Evolutionary conservation across 352 stramenopile species (phyloP).

Genomic region (Phytopythium litorale): DNA sequence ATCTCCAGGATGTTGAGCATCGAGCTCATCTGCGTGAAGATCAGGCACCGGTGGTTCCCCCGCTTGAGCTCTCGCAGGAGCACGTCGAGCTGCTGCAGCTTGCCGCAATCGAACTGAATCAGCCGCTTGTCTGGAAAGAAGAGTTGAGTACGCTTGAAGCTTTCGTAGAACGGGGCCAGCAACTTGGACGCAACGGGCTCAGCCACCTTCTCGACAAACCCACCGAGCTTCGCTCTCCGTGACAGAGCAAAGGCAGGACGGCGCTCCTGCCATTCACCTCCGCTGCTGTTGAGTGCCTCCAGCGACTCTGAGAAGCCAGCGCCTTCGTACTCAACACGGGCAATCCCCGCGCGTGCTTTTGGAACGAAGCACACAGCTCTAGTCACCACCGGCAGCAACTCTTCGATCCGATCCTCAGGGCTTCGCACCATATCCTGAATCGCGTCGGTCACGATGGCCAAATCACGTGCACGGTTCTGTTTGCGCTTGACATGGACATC

Average conservation of each 20-base stretch:
- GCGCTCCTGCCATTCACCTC: background rate
- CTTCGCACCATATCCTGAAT: conserved; percentile 46
- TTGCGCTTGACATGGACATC: conserved; percentile 45
- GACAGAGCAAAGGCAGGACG: conserved; percentile 36
- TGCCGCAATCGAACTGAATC: conserved; percentile 97
- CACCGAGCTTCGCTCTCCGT: conserved; percentile 18
- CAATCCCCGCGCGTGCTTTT: conserved; percentile 42
- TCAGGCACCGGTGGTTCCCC: conserved; percentile 92
- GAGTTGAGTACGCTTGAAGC: conserved; percentile 81
- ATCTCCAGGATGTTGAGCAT: conserved; percentile 99
- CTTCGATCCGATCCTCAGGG: conserved; percentile 37
- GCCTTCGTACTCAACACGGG: conserved; percentile 35
- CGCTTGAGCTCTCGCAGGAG: conserved; percentile 96
- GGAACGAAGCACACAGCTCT: conserved; percentile 77
- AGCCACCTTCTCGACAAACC: conserved; percentile 15
- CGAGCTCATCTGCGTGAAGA: conserved; percentile 98
- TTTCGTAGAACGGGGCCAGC: conserved; percentile 45
- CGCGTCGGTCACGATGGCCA: conserved; percentile 24
- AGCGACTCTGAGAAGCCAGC: conserved; percentile 25
- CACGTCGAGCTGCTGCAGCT: conserved; percentile 82
- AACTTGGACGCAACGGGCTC: conserved; percentile 31
- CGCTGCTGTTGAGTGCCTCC: background rate
- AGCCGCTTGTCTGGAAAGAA: conserved; percentile 98
- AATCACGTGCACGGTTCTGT: conserved; percentile 9
- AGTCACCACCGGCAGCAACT: conserved; percentile 41